Evolutionary conservation across 257 asterid genomes (phyloP), one percentile per base, ranked within the genome.

Genomic region (Rehmannia glutinosa): DNA sequence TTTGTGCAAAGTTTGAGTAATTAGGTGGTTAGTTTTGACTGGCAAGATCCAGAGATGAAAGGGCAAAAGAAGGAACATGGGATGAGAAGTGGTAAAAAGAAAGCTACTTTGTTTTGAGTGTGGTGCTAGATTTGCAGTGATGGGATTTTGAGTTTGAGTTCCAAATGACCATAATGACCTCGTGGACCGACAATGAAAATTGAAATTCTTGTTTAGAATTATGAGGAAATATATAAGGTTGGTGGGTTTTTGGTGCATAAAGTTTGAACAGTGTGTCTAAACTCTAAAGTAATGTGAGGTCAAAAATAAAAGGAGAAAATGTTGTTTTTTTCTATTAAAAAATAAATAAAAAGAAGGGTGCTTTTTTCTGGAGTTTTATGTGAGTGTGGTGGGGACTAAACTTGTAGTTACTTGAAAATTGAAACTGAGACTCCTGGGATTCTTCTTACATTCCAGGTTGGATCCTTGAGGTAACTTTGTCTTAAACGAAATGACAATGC

Each of bases 161-260:
- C 62, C 2, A 73, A 78, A 75, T 69, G 83, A 81, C 87, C 17
- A 78, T 66, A 76, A 73, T 81, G 79, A 13, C 84, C 86, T 51
- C 76, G 68, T 71, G 76, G 74, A 75, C 96, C 95, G 87, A 84
- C 85, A 63, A 9, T 38, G 24, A 54, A 77, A 70, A 10, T 33
- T 33, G 39, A 33, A 33, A 1, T 78, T 60, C 64, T 62, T 25
- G 47, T 43, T 20, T 24, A 7, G 50, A 49, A 70, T 70, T 21
- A 54, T 54, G 73, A 20, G 30, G 49, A 32, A 61, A 27, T 23
- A 21, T n/a, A n/a, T n/a, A n/a, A n/a, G n/a, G n/a, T 15, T 35
- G 61, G 65, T 16, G 57, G 71, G 54, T 55, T 47, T 46, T 46
- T 75, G 74, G 77, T 30, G 73, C 42, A 55, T 13, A 65, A 80